phyloP scores from a whole-genome alignment of 148 eudicot genomes.

The Pouteria glomerata region DNA sequence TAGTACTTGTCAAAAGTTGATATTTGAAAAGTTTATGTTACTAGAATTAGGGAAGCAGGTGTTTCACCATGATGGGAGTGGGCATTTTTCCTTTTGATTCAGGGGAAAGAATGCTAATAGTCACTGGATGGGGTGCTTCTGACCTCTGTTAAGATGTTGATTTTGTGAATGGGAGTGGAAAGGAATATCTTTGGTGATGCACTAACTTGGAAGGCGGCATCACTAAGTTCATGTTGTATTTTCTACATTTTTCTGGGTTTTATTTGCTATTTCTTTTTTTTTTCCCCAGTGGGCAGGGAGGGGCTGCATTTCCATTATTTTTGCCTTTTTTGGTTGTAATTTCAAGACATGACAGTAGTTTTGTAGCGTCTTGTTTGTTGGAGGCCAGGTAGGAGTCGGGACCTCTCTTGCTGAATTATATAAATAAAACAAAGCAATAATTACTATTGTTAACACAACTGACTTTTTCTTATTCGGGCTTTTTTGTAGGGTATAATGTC shows the following conservation, averaged over 20 bases:
- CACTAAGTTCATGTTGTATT: background rate
- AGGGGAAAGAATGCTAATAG: too few species aligned
- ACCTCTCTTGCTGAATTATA: background rate
- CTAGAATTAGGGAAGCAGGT: too few species aligned
- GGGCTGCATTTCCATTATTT: background rate
- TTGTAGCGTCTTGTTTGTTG: too few species aligned
- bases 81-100: too few species aligned
- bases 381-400: background rate
- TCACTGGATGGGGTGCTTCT: too few species aligned
- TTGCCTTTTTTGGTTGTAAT: background rate
- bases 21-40: too few species aligned
- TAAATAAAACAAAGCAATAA: background rate
- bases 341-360: background rate
- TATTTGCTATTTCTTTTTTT: background rate
- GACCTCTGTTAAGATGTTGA: background rate
- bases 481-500: conserved; percentile 86
- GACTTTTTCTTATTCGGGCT: conserved; percentile 13
- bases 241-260: background rate
- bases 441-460: background rate
- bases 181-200: background rate
- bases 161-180: background rate
- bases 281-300: background rate
- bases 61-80: too few species aligned
- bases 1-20: too few species aligned
- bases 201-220: background rate